Percentiles rank a stretch among this genome's conserved stretches.
Evolutionary conservation across 768 basidiomycete species (phyloP).

Genomic region (Phylloporus rhodoxanthus): DNA sequence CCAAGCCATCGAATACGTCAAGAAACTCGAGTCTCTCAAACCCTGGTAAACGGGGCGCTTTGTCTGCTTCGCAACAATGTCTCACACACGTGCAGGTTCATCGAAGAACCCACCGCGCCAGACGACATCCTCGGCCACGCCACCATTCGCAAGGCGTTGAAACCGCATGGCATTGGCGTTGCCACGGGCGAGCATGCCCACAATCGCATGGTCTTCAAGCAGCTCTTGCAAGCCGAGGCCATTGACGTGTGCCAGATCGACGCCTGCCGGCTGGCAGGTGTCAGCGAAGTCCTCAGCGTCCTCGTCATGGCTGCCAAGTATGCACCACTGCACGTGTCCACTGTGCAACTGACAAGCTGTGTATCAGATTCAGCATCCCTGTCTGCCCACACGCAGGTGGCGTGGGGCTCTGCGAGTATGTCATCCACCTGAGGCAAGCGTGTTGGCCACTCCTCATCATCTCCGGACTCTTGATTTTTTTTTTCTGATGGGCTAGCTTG

Average conservation of each 20-base stretch:
- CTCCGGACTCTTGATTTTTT: neutral
- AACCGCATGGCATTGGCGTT: slow-evolving; percentile 82
- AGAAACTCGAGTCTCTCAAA: slow-evolving; percentile 67
- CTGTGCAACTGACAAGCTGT: slow-evolving; percentile 2
- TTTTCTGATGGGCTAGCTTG: slow-evolving; percentile 41
- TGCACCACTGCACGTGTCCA: slow-evolving; percentile 14
- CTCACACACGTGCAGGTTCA: slow-evolving; percentile 56
- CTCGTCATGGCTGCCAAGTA: slow-evolving; percentile 91
- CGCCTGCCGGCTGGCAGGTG: slow-evolving; percentile 88
- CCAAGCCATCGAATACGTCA: slow-evolving; percentile 89
- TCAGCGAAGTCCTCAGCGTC: slow-evolving; percentile 91
- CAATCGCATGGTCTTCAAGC: slow-evolving; percentile 96
- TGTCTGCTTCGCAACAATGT: neutral
- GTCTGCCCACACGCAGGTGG: slow-evolving; percentile 96
- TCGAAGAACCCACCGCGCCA: slow-evolving; percentile 94
- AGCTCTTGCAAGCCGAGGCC: slow-evolving; percentile 85
- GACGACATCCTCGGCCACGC: slow-evolving; percentile 92
- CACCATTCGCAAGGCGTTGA: slow-evolving; percentile 74
- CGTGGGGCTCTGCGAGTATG: slow-evolving; percentile 92
- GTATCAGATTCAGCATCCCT: slow-evolving; percentile 71
- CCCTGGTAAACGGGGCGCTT: slow-evolving; percentile 58
- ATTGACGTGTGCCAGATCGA: slow-evolving; percentile 97
- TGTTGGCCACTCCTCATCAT: neutral
- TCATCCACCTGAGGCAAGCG: slow-evolving; percentile 69
- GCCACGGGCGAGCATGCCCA: slow-evolving; percentile 97